Evolutionary conservation across 108 stramenopile genomes (phyloP), one percentile per base, ranked within the genome.

Genomic region (Epithemia pelagica): DNA sequence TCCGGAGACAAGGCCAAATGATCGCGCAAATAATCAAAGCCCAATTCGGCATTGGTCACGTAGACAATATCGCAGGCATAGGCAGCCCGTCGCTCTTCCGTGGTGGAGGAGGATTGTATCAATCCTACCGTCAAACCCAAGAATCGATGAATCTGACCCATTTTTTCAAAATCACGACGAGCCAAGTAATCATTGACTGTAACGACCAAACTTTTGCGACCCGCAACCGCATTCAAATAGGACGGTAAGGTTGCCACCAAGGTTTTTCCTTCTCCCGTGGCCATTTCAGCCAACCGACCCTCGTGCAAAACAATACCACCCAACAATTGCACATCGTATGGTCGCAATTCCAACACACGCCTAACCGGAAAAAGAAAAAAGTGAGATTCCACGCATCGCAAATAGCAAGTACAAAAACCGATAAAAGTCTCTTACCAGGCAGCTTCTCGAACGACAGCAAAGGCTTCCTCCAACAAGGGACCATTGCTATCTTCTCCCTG

Each of bases 181-280:
- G 97, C 96, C 57, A 98, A 78, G 63, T 98, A 98, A 76, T 98
- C 97, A 74, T 98, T 98, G 46, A 95, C 95, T 28, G 97, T 98
- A 30, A 98, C 79, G 0, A 98, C 82, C 37, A 89, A 87, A 7
- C 85, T 85, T 7, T 90, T 66, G 51, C 86, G 72, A 21, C 88
- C 89, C 10, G 37, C 37, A 56, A 96, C 69, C 0, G 95, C 90
- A 70, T 96, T 92, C 32, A 91, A 67, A 64, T 95, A 96, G 28
- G 74, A 75, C 1, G 97, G 96, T 24, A 96, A 68, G 1, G 95
- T 95, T 8, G 94, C 87, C 54, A 96, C 95, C 1, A 98, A 74
- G 7, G 97, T 96, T 77, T 98, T 98, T 30, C 97, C 97, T 78
- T 98, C 97, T 59, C 97, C 97, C 3, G 97, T 96, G 30, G 94